Base-by-base conservation (phyloP, 148 eudicot genomes). In the Vaccinium myrtillus region DNA sequence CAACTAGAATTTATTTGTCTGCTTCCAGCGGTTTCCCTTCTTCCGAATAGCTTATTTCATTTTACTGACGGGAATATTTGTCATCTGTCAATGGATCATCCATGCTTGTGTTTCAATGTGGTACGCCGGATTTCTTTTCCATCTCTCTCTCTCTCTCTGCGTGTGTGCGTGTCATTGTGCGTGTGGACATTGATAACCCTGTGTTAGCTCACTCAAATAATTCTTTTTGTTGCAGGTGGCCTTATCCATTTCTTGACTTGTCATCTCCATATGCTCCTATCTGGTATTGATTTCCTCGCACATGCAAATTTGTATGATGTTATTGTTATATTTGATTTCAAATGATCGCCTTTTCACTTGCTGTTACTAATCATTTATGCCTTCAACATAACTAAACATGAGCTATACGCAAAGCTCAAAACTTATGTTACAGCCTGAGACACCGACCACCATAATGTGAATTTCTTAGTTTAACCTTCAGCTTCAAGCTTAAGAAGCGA, bases 171-270 rank as follows among this genome's bases (percentile, higher is more conserved):
- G 32, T 77, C 53, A 63, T 13, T 63, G 11, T 32, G 21, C 13
- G 7, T 12, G 39, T 21, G 73, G 49, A 70, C 18, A 82, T 70
- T 7, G 19, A 18, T 53, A 27, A 25, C 56, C 59, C 43, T 5
- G 15, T 51, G 58, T 69, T 77, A 39, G 4, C 76, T 74, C 54
- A 4, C 39, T 43, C 32, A 16, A 73, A 82, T 56, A 53, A 54
- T 65, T 63, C 30, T 36, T 30, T 82, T 46, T 75, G n/a, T 81
- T 87, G 86, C 92, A 95, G 98, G 85, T 95, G 98, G 98, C 98
- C 98, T 5, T 95, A 95, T 87, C 80, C 92, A 49, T 95, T 95
- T 88, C 92, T 95, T 63, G 98, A 95, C 39, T 88, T 95, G 89
- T 89, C 95, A 55, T 90, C 95, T 61, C 87, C 93, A 77, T 91